Evolutionary conservation across 108 stramenopile genomes (phyloP).

Genomic region (Skeletonema potamos): DNA sequence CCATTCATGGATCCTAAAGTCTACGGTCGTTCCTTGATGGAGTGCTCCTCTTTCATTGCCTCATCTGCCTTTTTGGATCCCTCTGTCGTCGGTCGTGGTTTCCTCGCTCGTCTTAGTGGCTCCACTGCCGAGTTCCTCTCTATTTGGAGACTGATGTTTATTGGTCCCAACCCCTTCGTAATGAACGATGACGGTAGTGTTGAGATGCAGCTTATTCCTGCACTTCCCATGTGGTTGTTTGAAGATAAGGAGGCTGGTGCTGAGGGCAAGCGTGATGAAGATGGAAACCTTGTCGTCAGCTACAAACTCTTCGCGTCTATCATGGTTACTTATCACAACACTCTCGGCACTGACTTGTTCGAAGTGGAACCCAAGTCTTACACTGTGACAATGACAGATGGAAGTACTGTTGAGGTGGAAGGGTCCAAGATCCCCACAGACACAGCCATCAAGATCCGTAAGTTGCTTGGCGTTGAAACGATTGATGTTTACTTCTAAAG

Average conservation of each 20-base stretch:
- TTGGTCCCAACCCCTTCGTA: slow-evolving; percentile 77
- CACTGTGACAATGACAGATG: slow-evolving; percentile 77
- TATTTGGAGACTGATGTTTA: slow-evolving; percentile 94
- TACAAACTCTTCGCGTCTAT: slow-evolving; percentile 92
- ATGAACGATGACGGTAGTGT: slow-evolving; percentile 73
- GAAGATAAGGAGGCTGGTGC: slow-evolving; percentile 59
- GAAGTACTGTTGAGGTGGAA: slow-evolving; percentile 54
- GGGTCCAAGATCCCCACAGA: slow-evolving; percentile 65
- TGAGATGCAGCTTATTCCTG: slow-evolving; percentile 83
- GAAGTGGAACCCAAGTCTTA: slow-evolving; percentile 77
- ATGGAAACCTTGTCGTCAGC: slow-evolving; percentile 73
- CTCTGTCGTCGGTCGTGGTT: slow-evolving; percentile 79
- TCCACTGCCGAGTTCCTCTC: slow-evolving; percentile 95
- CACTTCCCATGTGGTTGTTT: slow-evolving; percentile 92
- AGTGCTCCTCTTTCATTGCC: slow-evolving; percentile 92
- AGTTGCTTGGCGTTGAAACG: slow-evolving; percentile 59
- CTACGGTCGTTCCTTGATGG: slow-evolving; percentile 93
- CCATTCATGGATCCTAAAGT: slow-evolving; percentile 92
- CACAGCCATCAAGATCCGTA: slow-evolving; percentile 74
- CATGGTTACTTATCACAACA: slow-evolving; percentile 91
- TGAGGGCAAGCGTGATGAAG: slow-evolving; percentile 64
- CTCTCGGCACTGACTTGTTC: slow-evolving; percentile 70
- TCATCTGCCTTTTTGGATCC: slow-evolving; percentile 92
- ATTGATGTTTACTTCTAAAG: slow-evolving; percentile 86
- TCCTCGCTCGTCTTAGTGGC: slow-evolving; percentile 93